Evolutionary conservation across 768 basidiomycete genomes (phyloP).

Genomic region (Hericium rajendrae): DNA sequence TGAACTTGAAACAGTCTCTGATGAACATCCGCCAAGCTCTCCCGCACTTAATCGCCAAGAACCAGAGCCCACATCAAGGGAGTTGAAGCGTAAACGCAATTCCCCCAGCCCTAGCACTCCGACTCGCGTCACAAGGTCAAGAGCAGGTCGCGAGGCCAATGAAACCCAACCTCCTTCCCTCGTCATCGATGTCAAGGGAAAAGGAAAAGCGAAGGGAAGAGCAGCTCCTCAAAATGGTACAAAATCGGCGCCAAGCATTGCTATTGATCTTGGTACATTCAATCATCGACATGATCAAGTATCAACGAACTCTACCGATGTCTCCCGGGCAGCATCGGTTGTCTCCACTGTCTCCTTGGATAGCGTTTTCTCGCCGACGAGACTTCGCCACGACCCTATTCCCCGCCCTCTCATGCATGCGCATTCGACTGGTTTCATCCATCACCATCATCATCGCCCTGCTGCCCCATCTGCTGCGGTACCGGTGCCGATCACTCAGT

Average conservation of each 20-base stretch:
- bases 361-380: conserved; percentile 16
- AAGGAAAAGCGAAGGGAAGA: conserved; percentile 2
- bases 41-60: neutral
- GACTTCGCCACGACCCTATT: neutral
- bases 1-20: neutral
- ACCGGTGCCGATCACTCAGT: conserved; percentile 1
- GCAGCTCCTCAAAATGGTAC: conserved; percentile 1
- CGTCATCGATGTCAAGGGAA: conserved; percentile 17
- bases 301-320: conserved; percentile 20
- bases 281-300: no score
- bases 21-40: neutral
- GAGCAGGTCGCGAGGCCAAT: conserved; percentile 7
- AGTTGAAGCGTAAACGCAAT: conserved; percentile 20
- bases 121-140: conserved; percentile 17
- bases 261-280: conserved; percentile 10
- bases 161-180: neutral
- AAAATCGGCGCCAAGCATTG: conserved; percentile 13
- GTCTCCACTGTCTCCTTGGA: conserved; percentile 23
- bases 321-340: conserved; percentile 38
- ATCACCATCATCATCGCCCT: conserved; percentile 20
- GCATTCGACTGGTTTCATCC: conserved; percentile 17
- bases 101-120: conserved; percentile 5
- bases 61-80: neutral
- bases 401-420: conserved; percentile 19
- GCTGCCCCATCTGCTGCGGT: conserved; percentile 3